phyloP scores from a whole-genome alignment of 2,329 filamentous ascomycete genomes.

The Incumbomyces lentus region DNA sequence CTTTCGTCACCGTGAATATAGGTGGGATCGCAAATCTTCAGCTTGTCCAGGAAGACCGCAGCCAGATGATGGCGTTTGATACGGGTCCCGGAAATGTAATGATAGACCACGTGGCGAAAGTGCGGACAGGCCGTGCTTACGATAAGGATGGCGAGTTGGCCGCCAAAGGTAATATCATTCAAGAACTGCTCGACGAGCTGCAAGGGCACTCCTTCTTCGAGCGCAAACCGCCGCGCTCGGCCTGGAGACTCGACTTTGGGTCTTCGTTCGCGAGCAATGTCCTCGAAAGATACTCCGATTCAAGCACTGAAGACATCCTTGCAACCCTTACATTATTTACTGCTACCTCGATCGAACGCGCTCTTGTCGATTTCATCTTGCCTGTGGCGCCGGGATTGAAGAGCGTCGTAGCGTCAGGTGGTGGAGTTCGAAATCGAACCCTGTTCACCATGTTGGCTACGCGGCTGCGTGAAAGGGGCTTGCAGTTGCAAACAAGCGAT shows the following conservation, averaged over 20 bases:
- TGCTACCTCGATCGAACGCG: conserved; percentile 18
- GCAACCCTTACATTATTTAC: conserved; percentile 22
- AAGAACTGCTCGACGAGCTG: conserved; percentile 17
- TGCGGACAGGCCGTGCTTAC: conserved; percentile 18
- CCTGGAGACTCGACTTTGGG: conserved; percentile 25
- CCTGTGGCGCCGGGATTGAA: conserved; percentile 13
- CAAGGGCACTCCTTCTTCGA: conserved; percentile 21
- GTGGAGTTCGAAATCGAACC: conserved; percentile 21
- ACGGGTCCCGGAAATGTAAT: conserved; percentile 25
- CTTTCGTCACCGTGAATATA: conserved; percentile 23
- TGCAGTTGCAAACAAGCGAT: conserved; percentile 21
- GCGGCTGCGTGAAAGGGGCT: conserved; percentile 8
- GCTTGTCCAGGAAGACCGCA: conserved; percentile 22
- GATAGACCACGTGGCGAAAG: conserved; percentile 24
- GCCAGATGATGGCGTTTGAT: conserved; percentile 27
- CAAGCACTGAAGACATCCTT: conserved; percentile 20
- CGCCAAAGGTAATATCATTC: conserved; percentile 18
- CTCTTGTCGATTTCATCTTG: conserved; percentile 22
- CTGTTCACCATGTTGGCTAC: conserved; percentile 19
- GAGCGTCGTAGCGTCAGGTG: conserved; percentile 22
- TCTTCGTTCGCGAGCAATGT: conserved; percentile 21
- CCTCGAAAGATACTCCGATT: conserved; percentile 11
- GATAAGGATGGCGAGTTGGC: conserved; percentile 24
- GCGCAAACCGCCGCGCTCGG: conserved; percentile 23
- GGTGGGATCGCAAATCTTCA: conserved; percentile 27